Conservation (phyloP, 176 grass and related monocot species). For the Paspalum vaginatum region DNA sequence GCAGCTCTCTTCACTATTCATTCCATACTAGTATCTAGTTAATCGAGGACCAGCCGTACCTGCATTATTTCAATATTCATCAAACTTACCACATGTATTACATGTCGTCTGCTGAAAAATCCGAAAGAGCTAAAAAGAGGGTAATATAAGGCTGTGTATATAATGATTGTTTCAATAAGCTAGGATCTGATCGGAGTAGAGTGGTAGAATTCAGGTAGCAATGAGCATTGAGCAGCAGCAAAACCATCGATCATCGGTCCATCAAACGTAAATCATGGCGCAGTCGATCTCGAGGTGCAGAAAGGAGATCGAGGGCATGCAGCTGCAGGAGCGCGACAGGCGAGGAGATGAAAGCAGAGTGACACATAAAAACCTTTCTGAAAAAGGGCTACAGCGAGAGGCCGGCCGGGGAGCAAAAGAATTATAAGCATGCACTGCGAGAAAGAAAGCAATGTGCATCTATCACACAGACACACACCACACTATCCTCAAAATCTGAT, state of each 20-base stretch:
- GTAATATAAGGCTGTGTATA: conserved; percentile 1
- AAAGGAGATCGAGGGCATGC: conserved; percentile 50
- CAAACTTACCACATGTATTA: not conserved
- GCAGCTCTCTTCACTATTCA: not conserved
- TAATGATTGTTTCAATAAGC: conserved; percentile 4
- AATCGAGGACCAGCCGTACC: not conserved
- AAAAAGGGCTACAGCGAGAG: conserved; percentile 59
- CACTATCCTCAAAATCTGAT: conserved; percentile 52
- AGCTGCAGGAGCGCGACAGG: conserved; percentile 40
- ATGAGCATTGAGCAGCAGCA: conserved; percentile 18
- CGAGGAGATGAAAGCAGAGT: conserved; percentile 77
- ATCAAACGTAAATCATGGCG: conserved; percentile 63
- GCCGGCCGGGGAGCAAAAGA: conserved; percentile 58
- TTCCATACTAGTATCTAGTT: not conserved
- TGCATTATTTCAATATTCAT: conserved; percentile 9
- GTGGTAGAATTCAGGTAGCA: conserved; percentile 41
- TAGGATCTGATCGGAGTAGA: no score
- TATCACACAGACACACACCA: conserved; percentile 34
- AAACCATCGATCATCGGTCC: conserved; percentile 57
- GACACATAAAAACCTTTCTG: conserved; percentile 66
- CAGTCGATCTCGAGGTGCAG: conserved; percentile 56
- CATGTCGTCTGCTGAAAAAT: not conserved
- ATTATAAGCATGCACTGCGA: conserved; percentile 73
- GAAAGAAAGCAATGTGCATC: conserved; percentile 45
- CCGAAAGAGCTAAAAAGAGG: conserved; percentile 7